Evolutionary conservation across 495 filamentous ascomycete genomes (phyloP).

Genomic region (Neurospora hispaniola): DNA sequence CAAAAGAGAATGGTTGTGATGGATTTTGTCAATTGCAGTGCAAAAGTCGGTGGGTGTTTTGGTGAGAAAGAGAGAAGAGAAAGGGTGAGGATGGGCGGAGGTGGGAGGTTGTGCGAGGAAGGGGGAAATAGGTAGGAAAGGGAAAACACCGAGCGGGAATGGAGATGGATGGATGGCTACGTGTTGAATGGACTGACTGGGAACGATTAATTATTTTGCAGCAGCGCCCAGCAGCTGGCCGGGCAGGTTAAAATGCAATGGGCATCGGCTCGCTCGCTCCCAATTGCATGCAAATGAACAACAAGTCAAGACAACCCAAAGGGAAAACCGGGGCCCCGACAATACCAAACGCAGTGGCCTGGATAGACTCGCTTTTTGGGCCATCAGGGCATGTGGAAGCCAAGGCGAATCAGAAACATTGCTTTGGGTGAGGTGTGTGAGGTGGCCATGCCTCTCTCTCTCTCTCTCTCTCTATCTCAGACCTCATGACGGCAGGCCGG

Average conservation of each 20-base stretch:
- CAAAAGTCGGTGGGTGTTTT: conserved; percentile 39
- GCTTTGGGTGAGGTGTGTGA: too few species aligned
- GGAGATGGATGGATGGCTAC: conserved; percentile 34
- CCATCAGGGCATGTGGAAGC: neutral
- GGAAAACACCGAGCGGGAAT: conserved; percentile 2
- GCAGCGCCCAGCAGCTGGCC: conserved; percentile 19
- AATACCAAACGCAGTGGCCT: conserved; percentile 5
- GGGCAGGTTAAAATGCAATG: neutral
- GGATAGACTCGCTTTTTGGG: conserved; percentile 6
- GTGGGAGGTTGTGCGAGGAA: conserved; percentile 10
- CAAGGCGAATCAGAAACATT: neutral
- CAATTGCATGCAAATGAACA: conserved; percentile 4
- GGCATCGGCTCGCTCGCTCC: neutral
- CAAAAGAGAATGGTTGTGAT: conserved; percentile 32
- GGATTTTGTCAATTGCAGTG: conserved; percentile 31
- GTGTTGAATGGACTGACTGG: conserved; percentile 21
- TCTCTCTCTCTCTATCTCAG: neutral
- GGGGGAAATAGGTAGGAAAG: conserved; percentile 5
- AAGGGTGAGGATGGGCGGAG: neutral
- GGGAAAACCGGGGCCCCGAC: conserved; percentile 39
- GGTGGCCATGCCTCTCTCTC: neutral
- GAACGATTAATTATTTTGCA: conserved; percentile 27
- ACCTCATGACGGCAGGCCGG: neutral
- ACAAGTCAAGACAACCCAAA: conserved; percentile 3
- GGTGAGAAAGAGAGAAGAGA: conserved; percentile 23